phyloP scores from a whole-genome alignment of 2,329 filamentous ascomycete genomes.

The Botrytis porri region DNA sequence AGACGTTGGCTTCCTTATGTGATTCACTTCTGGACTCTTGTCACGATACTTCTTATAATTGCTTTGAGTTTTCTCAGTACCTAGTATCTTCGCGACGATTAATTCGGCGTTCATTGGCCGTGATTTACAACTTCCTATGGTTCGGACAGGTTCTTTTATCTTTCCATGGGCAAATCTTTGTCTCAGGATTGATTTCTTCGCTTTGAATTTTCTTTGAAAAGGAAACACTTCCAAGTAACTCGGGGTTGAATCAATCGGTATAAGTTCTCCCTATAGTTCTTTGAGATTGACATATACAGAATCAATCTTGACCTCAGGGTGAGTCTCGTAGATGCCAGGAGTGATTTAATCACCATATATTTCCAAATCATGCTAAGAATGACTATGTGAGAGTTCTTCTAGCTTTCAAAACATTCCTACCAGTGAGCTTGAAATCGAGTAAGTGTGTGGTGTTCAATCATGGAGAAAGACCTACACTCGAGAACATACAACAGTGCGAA shows the following conservation, averaged over 20 bases:
- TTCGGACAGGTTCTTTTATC: neutral
- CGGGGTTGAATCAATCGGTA: neutral
- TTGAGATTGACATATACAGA: neutral
- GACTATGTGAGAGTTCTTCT: neutral
- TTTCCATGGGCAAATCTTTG: neutral
- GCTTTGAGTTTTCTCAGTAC: neutral
- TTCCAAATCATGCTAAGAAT: neutral
- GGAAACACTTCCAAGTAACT: neutral
- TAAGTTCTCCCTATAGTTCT: neutral
- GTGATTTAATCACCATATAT: neutral
- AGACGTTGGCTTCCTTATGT: neutral
- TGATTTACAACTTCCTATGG: neutral
- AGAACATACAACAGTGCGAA: neutral
- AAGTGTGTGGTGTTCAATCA: neutral
- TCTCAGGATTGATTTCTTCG: neutral
- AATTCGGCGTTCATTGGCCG: neutral
- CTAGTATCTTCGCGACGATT: neutral
- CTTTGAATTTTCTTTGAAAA: neutral
- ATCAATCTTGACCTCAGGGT: neutral
- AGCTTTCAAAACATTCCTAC: neutral
- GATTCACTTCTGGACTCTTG: neutral
- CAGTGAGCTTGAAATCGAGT: neutral
- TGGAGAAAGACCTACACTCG: neutral
- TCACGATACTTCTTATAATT: neutral
- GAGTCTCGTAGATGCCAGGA: neutral